Conservation (phyloP, 352 stramenopile species). For the Pythium aristosporum region DNA sequence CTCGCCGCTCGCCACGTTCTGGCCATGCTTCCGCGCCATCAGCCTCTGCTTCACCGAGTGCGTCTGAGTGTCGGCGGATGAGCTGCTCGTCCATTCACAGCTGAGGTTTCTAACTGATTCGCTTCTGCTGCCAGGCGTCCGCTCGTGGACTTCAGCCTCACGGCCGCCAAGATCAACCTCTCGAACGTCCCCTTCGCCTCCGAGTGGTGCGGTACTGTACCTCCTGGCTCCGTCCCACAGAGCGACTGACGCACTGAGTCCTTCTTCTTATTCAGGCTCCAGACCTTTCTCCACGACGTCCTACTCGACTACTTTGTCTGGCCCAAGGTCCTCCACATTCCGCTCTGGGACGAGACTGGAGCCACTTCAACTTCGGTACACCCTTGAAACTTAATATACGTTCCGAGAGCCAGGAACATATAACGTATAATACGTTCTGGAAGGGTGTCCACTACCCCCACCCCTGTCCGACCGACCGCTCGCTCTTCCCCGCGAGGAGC, state of each 20-base stretch:
- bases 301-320: constrained; percentile 78
- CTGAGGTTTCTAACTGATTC: neutral
- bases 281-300: constrained; percentile 75
- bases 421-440: constrained; percentile 6
- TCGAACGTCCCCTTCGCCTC: constrained; percentile 79
- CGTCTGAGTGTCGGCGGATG: too few species aligned
- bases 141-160: constrained; percentile 76
- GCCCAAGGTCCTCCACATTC: constrained; percentile 67
- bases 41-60: constrained; percentile 76
- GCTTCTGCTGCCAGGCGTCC: constrained; percentile 39
- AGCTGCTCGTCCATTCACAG: too few species aligned
- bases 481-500: neutral
- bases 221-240: too few species aligned
- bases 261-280: constrained; percentile 39
- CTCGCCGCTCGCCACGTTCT: constrained; percentile 57
- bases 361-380: constrained; percentile 6
- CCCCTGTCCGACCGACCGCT: neutral
- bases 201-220: constrained; percentile 48
- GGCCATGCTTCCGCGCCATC: constrained; percentile 71
- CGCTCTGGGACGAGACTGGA: constrained; percentile 54
- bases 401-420: neutral
- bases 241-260: too few species aligned
- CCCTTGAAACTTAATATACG: constrained; percentile 18
- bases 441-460: neutral
- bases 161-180: constrained; percentile 82